Evolutionary conservation across 352 stramenopile species (phyloP), one percentile per base, ranked within the genome.

Genomic region (Pythium aristosporum): DNA sequence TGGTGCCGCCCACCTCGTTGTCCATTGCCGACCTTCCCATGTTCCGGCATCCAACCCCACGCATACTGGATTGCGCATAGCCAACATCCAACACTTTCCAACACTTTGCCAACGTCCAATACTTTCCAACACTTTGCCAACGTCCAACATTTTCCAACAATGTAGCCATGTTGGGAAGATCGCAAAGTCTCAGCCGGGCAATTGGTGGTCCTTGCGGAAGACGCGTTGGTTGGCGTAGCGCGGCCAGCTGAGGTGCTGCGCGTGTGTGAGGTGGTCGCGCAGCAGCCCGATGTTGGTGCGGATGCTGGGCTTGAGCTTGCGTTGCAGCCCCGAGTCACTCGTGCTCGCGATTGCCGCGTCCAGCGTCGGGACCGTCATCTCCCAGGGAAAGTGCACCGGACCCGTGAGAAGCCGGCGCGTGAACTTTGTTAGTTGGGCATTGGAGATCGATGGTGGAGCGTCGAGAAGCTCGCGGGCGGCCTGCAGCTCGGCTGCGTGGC

Each of bases 371-470:
- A 88, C 75, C 0, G 80, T 92, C 69, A 89, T 74, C 54, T 89
- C 73, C 83, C 83, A 92, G 20, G 80, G 83, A 52, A 90, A 82
- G 12, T 77, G 68, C 13, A 90, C 83, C 0, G 82, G 76, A 0
- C 61, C 68, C 15, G 79, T 68, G 23, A 88, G 72, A 15, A 88
- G 69, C 15, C 69, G 65, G n/a, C 69, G 69, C 8, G 72, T 76
- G 67, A 83, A 83, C 9, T 5, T 30, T 2, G 25, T 30, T 5
- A 30, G 25, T 61, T 42, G 37, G 2, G 37, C 37, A 16, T 42
- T 57, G 13, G 52, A 42, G 16, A 68, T 37, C 4, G 57, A 21
- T 25, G 50, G 25, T 20, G 57, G n/a, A 6, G 23, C 42, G n/a
- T 67, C 58, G 2, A 71, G 15, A 16, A 71, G 44, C 36, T 71